Evolutionary conservation across 371 early-diverging fungal genomes (phyloP).

Genomic region (Capniomyces stellatus): DNA sequence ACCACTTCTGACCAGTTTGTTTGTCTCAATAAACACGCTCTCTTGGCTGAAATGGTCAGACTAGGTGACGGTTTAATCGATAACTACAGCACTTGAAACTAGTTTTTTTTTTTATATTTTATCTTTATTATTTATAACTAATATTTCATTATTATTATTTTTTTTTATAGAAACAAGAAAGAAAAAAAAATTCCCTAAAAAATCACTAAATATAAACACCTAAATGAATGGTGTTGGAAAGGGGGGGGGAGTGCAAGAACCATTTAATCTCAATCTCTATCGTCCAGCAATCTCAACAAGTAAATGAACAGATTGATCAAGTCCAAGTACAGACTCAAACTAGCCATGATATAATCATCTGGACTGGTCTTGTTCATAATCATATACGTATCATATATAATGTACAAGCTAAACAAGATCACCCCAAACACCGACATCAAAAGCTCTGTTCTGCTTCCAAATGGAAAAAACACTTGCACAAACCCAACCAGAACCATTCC

Average conservation of each 20-base stretch:
- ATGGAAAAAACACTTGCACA: slow-evolving; percentile 56
- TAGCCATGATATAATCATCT: slow-evolving; percentile 66
- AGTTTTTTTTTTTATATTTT: too few relatives aligned
- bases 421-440: slow-evolving; percentile 40
- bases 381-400: slow-evolving; percentile 49
- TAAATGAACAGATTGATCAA: slow-evolving; percentile 60
- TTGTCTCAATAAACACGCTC: slow-evolving; percentile 7
- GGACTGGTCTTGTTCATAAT: slow-evolving; percentile 45
- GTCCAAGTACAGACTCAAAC: slow-evolving; percentile 59
- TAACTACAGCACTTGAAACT: too few relatives aligned
- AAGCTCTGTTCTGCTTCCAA: slow-evolving; percentile 35
- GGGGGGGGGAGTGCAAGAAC: too few relatives aligned
- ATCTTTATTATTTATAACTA: too few relatives aligned
- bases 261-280: too few relatives aligned
- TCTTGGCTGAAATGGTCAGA: slow-evolving; percentile 13
- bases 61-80: slow-evolving; percentile 19
- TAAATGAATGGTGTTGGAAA: slow-evolving; percentile 11
- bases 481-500: slow-evolving; percentile 37
- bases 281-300: slow-evolving; percentile 37
- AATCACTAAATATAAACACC: not conserved
- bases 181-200: not conserved
- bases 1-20: slow-evolving; percentile 2
- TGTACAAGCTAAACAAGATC: slow-evolving; percentile 50
- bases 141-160: too few relatives aligned
- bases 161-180: not conserved